Percentiles rank a stretch among this genome's conserved stretches.
Conservation (phyloP, 805 yeast species). For the Metschnikowia santaceciliae region DNA sequence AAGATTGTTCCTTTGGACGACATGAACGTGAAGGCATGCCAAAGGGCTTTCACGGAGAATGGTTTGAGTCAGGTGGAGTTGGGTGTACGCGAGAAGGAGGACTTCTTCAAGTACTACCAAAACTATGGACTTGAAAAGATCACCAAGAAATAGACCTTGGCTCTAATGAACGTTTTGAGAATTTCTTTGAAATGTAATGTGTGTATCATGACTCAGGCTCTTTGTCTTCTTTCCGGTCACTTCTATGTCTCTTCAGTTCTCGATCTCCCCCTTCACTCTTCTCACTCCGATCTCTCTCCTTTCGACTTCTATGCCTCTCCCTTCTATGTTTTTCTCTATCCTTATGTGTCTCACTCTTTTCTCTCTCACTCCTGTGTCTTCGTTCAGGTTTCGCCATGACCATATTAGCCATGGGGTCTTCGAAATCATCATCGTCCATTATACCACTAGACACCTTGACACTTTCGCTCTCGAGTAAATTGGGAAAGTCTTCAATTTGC, state of each 20-base stretch:
- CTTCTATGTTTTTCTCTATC: not conserved
- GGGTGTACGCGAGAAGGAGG: slow-evolving; percentile 25
- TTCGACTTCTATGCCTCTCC: not conserved
- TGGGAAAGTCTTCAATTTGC: slow-evolving; percentile 6
- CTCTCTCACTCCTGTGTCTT: not conserved
- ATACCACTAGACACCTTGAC: not conserved
- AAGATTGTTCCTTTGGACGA: slow-evolving; percentile 25
- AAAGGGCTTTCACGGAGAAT: slow-evolving; percentile 29
- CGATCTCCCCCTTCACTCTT: not conserved
- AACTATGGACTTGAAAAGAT: slow-evolving; percentile 5
- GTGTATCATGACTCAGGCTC: not conserved
- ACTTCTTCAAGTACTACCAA: slow-evolving; percentile 22
- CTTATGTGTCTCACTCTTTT: not conserved
- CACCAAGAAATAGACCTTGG: not conserved
- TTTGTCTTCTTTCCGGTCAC: not conserved
- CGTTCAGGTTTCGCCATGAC: slow-evolving; percentile 19
- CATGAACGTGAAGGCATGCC: slow-evolving; percentile 18
- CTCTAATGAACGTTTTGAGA: too few species aligned
- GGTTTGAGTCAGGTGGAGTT: slow-evolving; percentile 32
- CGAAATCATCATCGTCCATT: slow-evolving; percentile 25
- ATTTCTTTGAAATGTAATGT: too few species aligned
- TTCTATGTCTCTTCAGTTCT: slow-evolving; percentile 2
- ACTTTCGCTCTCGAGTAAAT: not conserved
- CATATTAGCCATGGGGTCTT: slow-evolving; percentile 34
- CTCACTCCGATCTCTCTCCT: not conserved